Conservation (phyloP, 495 filamentous ascomycete genomes). For the Penicillium desertorum region DNA sequence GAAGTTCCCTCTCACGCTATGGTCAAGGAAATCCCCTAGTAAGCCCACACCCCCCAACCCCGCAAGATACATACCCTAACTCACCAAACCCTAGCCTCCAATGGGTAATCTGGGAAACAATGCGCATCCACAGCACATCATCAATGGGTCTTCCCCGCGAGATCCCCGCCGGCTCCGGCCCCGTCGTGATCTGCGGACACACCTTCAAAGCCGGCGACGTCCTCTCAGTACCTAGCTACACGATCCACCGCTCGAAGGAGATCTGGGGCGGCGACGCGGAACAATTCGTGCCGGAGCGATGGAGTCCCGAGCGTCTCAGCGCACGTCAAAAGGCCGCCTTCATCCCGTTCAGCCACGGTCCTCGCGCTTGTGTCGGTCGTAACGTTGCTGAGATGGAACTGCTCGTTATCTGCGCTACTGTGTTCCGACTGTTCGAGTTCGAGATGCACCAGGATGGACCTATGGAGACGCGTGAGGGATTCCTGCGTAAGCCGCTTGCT, state of each 20-base stretch:
- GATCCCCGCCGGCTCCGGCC: slow-evolving; percentile 61
- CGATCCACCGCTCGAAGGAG: slow-evolving; percentile 75
- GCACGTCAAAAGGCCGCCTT: slow-evolving; percentile 73
- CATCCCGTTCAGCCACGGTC: slow-evolving; percentile 82
- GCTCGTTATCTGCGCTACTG: slow-evolving; percentile 73
- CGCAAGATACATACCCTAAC: too few relatives aligned
- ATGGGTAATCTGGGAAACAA: slow-evolving; percentile 81
- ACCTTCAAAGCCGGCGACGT: slow-evolving; percentile 75
- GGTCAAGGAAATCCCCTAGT: slow-evolving; percentile 75
- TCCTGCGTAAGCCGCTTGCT: slow-evolving; percentile 82
- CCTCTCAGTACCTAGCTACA: slow-evolving; percentile 82
- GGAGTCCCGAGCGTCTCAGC: slow-evolving; percentile 56
- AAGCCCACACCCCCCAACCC: slow-evolving; percentile 23
- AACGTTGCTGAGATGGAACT: slow-evolving; percentile 96
- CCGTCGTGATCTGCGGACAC: slow-evolving; percentile 55
- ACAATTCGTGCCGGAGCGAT: slow-evolving; percentile 80
- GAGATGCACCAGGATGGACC: slow-evolving; percentile 62
- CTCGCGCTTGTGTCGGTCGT: slow-evolving; percentile 76
- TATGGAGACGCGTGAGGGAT: slow-evolving; percentile 82
- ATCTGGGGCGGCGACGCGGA: slow-evolving; percentile 83
- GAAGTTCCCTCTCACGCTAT: slow-evolving; percentile 68
- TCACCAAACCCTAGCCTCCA: slow-evolving; percentile 49
- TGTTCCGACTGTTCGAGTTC: slow-evolving; percentile 75
- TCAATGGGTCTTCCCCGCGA: slow-evolving; percentile 83
- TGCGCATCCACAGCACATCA: slow-evolving; percentile 87